phyloP scores from a whole-genome alignment of 495 filamentous ascomycete species.

The Penicilliopsis zonata region DNA sequence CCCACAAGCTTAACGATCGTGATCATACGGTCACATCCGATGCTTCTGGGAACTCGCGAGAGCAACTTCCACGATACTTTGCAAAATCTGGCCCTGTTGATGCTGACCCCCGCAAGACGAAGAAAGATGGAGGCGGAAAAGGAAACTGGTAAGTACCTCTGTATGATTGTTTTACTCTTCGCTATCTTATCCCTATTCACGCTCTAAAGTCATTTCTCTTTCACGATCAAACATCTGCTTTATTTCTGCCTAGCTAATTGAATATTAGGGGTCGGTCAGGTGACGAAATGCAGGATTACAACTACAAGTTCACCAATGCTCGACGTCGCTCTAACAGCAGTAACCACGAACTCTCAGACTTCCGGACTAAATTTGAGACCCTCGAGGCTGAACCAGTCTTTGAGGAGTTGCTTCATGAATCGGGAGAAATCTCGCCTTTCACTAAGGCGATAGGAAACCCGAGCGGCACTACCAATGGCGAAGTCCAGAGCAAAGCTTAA shows the following conservation, averaged over 20 bases:
- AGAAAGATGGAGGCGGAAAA: conserved; percentile 91
- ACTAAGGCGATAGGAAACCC: no score
- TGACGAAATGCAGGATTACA: conserved; percentile 69
- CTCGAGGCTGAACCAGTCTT: conserved; percentile 77
- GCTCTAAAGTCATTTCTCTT: neutral
- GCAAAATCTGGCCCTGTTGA: conserved; percentile 76
- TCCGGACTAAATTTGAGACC: conserved; percentile 86
- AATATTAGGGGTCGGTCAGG: conserved; percentile 63
- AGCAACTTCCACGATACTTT: conserved; percentile 81
- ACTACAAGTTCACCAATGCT: conserved; percentile 70
- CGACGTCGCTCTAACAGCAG: conserved; percentile 90
- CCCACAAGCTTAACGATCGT: conserved; percentile 84
- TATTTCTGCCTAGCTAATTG: conserved; percentile 1
- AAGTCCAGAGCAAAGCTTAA: no score
- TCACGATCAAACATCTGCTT: neutral
- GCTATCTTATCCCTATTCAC: neutral
- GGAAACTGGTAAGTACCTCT: conserved; percentile 73
- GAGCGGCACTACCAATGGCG: no score
- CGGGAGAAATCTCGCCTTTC: conserved; percentile 5
- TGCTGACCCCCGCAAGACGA: conserved; percentile 78
- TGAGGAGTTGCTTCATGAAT: conserved; percentile 67
- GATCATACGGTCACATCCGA: conserved; percentile 60
- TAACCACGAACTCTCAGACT: conserved; percentile 50
- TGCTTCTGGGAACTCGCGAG: conserved; percentile 50
- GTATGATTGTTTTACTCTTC: neutral